Conservation (phyloP, 1,139 yeast species). For the Saccharomyces hybrid region DNA sequence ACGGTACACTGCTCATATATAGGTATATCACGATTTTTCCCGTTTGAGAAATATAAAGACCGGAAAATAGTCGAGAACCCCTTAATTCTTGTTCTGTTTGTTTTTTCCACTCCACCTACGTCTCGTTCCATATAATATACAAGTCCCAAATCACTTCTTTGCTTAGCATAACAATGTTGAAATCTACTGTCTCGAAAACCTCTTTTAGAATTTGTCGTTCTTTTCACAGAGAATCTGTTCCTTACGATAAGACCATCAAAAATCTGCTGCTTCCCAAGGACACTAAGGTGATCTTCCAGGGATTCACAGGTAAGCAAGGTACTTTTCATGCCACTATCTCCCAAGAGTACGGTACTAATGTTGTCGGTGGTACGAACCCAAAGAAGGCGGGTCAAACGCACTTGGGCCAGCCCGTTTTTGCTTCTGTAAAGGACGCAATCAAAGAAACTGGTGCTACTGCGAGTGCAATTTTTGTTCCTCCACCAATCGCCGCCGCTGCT, state of each 20-base stretch:
- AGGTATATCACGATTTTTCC: not conserved
- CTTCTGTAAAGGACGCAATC: conserved; percentile 78
- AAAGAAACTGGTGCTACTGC: conserved; percentile 82
- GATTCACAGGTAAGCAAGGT: conserved; percentile 96
- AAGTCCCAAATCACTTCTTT: not conserved
- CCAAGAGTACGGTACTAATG: conserved; percentile 81
- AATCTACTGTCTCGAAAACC: not conserved
- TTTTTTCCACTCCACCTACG: not conserved
- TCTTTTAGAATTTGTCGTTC: conserved; percentile 15
- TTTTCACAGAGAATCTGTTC: conserved; percentile 31
- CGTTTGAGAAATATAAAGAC: not conserved
- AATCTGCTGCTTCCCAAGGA: conserved; percentile 78
- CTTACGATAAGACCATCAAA: conserved; percentile 65
- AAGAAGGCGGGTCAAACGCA: conserved; percentile 92
- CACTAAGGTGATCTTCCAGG: conserved; percentile 95
- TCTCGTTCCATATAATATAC: not conserved
- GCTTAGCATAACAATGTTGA: not conserved
- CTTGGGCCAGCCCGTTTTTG: conserved; percentile 85
- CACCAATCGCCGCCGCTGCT: conserved; percentile 91
- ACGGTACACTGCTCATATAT: not conserved
- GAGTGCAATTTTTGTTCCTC: conserved; percentile 96
- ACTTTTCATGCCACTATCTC: conserved; percentile 98
- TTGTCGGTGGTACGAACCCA: conserved; percentile 98
- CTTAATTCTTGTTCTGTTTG: not conserved
- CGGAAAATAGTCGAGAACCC: not conserved